Evolutionary conservation across 1,284 basidiomycete species (phyloP).

Genomic region (Rhodotorula mucilaginosa): DNA sequence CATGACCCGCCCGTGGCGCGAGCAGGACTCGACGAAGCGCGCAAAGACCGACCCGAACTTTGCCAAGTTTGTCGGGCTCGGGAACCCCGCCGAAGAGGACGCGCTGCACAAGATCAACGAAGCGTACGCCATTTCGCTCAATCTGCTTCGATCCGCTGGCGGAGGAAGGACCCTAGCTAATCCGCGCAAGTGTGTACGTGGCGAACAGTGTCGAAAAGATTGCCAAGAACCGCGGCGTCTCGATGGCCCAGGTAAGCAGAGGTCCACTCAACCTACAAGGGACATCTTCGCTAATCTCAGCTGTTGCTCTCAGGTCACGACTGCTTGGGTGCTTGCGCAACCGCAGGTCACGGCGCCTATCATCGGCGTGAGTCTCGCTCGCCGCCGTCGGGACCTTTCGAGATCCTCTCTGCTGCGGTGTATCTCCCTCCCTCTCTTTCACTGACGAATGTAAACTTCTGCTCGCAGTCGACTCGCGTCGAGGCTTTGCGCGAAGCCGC

Average conservation of each 20-base stretch:
- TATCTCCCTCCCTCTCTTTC: too few relatives aligned
- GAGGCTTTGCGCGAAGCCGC: slow-evolving; percentile 37
- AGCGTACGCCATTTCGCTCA: slow-evolving; percentile 14
- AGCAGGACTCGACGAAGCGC: slow-evolving; percentile 30
- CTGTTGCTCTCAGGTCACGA: slow-evolving; percentile 22
- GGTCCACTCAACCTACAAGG: too few relatives aligned
- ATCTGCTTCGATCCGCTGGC: too few relatives aligned
- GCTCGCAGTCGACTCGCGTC: slow-evolving; percentile 34
- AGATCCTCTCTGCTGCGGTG: too few relatives aligned
- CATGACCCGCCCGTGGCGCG: slow-evolving; percentile 35
- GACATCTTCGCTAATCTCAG: too few relatives aligned
- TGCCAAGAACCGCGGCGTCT: slow-evolving; percentile 36
- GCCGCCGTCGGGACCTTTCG: too few relatives aligned
- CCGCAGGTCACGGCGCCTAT: slow-evolving; percentile 42
- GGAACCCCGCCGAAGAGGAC: slow-evolving; percentile 27
- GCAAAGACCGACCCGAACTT: slow-evolving; percentile 36
- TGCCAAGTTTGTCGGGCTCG: slow-evolving; percentile 36
- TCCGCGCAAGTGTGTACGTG: neutral
- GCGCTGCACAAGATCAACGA: slow-evolving; percentile 35
- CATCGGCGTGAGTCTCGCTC: slow-evolving; percentile 28
- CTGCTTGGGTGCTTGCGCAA: slow-evolving; percentile 39
- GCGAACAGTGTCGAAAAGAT: slow-evolving; percentile 37
- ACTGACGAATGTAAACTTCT: too few relatives aligned
- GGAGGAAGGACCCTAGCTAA: neutral
- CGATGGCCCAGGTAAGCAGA: slow-evolving; percentile 39